A percentile compares a stretch with the other conserved stretches of the same genome.
These are phyloP conservation scores for Venturia nashicola DNA, from an alignment of 2,329 filamentous ascomycete species.

Conservation along the genomic window DNA sequence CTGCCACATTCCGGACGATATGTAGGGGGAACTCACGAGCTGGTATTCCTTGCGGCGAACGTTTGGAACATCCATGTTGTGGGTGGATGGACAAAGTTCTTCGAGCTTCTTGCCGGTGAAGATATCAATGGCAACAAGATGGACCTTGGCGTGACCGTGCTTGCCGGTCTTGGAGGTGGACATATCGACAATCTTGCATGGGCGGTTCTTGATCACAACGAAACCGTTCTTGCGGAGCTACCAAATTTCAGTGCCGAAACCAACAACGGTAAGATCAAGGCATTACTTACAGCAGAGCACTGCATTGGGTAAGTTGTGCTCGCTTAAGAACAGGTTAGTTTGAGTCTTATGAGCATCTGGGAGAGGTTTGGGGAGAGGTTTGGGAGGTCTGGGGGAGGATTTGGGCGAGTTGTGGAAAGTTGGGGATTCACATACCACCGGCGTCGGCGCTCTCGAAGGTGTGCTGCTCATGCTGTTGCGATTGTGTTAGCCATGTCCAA, in stretches of 20 bases:
- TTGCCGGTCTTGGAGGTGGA: constrained; percentile 99
- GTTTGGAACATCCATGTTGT: constrained; percentile 95
- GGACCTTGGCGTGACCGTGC: constrained; percentile 99
- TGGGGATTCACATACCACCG: constrained; percentile 46
- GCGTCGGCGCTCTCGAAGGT: constrained; percentile 92
- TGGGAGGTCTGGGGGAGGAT: not conserved
- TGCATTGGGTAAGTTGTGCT: constrained; percentile 89
- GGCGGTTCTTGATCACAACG: constrained; percentile 96
- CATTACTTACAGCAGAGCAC: constrained; percentile 60
- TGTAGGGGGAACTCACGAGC: constrained; percentile 57
- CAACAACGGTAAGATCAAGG: not conserved
- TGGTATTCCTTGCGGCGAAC: constrained; percentile 84
- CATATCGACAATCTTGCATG: constrained; percentile 99
- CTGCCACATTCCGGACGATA: not conserved
- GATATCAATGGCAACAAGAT: constrained; percentile 95
- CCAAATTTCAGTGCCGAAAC: not conserved
- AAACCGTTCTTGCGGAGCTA: constrained; percentile 94
- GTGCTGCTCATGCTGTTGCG: constrained; percentile 41
- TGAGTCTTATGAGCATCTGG: not conserved
- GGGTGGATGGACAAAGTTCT: constrained; percentile 95
- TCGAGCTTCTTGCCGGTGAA: constrained; percentile 99
- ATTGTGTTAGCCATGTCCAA: not conserved
- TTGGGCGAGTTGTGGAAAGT: not conserved
- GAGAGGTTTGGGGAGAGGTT: not conserved
- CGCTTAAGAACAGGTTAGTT: constrained; percentile 25